These are phyloP conservation scores for Solanum pennellii DNA, from an alignment of 257 asterid species.

Conservation along the genomic window DNA sequence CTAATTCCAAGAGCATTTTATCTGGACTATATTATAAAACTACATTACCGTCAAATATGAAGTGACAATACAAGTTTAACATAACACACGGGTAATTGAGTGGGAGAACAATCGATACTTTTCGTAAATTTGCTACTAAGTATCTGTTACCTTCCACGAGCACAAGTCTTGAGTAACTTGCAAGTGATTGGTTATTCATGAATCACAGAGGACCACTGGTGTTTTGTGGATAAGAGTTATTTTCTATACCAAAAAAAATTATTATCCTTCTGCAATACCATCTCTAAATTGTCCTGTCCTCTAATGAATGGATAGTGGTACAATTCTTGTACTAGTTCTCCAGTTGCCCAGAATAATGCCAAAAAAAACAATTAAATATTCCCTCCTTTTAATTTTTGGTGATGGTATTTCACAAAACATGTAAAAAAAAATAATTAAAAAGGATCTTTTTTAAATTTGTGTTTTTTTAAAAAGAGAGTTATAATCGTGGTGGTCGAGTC, in stretches of 20 bases:
- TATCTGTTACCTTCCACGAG: background rate
- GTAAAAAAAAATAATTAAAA: background rate
- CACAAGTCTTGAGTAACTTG: background rate
- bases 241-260: background rate
- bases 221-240: background rate
- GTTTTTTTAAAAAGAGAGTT: background rate
- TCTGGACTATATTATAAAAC: background rate
- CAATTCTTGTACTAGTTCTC: background rate
- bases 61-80: background rate
- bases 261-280: background rate
- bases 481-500: background rate
- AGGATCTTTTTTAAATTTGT: background rate
- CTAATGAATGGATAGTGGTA: background rate
- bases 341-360: background rate
- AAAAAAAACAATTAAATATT: background rate
- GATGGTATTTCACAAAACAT: background rate
- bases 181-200: background rate
- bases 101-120: background rate
- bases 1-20: background rate
- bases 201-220: background rate
- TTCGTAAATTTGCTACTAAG: background rate
- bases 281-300: background rate
- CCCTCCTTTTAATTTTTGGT: background rate
- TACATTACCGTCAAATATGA: background rate
- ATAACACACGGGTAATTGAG: background rate